Evolutionary conservation across 164 flowering plant genomes (phyloP), one percentile per base, ranked within the genome.

Genomic region (Malania oleifera): DNA sequence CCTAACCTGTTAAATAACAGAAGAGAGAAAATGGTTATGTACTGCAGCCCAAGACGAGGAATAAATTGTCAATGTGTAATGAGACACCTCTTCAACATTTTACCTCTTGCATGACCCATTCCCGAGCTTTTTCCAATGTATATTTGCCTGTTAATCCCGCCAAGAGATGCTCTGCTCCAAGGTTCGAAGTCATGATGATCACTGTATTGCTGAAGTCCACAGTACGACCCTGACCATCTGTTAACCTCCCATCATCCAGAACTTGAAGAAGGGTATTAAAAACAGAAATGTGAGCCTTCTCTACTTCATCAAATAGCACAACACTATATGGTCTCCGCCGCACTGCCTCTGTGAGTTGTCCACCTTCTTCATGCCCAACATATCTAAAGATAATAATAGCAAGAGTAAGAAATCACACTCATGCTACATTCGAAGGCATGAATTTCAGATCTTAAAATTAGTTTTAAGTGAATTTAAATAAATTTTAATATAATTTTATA

Each of bases 311-410:
- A 59, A 92, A 92, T 13, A 92, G 60, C 0, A 92, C 67, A 3
- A 92, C 96, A 53, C 96, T 81, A 57, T 89, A 92, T 20, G 96
- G 96, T 44, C 96, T 60, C 39, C 96, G 65, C 70, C 93, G 78
- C 62, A 92, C 95, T 8, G 96, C 89, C 66, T 92, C 98, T 0
- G 98, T 89, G 2, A 92, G 85, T 51, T 92, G 98, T 19, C 98
- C 98, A 54, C 98, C 98, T 77, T 92, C 98, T 28, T 92, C 96
- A 45, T 89, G 91, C 7, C 98, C 98, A 65, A 92, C 93, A 64
- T 92, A 89, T 11, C 95, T 85, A 59, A 22, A 34, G 54, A 40
- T 8, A 10, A 39, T 22, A 58, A 51, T 0, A 10, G 41, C 50
- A 19, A 1, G 22, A n/a, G 35, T 59, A 11, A 68, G 67, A 38